Evolutionary conservation across 805 yeast genomes (phyloP), one percentile per base, ranked within the genome.

Genomic region (Kurtzmaniella cleridarum): DNA sequence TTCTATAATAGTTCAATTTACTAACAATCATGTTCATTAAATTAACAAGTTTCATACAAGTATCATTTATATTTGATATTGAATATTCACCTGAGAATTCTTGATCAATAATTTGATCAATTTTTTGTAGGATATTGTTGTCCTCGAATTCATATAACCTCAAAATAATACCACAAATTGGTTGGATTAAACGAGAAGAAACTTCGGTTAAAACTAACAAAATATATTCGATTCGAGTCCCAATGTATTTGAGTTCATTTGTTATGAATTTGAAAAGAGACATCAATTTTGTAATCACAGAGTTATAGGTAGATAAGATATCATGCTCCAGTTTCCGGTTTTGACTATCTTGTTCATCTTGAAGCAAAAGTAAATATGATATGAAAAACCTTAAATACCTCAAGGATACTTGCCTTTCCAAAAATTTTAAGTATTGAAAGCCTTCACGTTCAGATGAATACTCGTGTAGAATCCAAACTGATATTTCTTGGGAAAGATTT

Each of bases 361-460:
- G 71, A 13, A 67, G 45, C 29, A 64, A 47, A n/a, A 60, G 46
- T 4, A 64, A 41, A 31, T 55, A 59, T 11, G 55, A 40, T 42
- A 65, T 38, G 35, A 49, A 64, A 27, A 57, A 48, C 32, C 52
- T 51, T 14, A 61, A 47, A 42, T 63, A 66, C 27, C 51, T 53
- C 13, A 66, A 46, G 11, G 57, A 47, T 13, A 45, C 38, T 16
- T 41, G 41, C 3, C 40, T 35, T 42, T 62, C 66, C 29, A 50
- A 44, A 18, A 35, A 41, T 35, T 34, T 16, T 10, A 20, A 23
- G 24, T 27, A 13, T 27, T 20, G 16, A 6, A 16, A 5, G 8
- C 20, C 28, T 37, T 10, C 35, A 7, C 27, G 28, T 16, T 24
- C 28, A 16, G 14, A 11, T 20, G 24, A 20, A 20, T 20, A 8